phyloP scores from a whole-genome alignment of 2,329 filamentous ascomycete species.

The Penicillium sp. region DNA sequence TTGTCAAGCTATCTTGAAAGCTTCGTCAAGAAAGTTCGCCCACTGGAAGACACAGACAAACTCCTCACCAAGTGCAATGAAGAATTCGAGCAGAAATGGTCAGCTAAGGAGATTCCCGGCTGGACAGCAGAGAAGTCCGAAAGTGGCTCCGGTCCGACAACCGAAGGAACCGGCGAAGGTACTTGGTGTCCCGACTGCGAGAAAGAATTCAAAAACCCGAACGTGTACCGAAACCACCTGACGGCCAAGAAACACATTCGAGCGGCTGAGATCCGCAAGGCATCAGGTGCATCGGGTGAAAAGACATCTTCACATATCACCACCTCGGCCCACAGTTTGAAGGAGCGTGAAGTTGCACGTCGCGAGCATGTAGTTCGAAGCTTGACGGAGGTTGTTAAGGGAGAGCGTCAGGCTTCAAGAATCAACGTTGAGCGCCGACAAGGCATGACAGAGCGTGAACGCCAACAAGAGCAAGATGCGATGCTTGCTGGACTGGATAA shows the following conservation, averaged over 20 bases:
- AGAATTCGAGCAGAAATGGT: constrained; percentile 84
- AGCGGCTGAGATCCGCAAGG: constrained; percentile 67
- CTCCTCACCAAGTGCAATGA: constrained; percentile 74
- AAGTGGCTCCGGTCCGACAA: constrained; percentile 47
- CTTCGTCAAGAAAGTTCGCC: constrained; percentile 81
- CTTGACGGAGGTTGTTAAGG: constrained; percentile 78
- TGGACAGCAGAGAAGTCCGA: constrained; percentile 65
- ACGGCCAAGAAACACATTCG: constrained; percentile 91
- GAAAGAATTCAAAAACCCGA: constrained; percentile 93
- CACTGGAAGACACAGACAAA: constrained; percentile 81
- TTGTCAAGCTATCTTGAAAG: constrained; percentile 81
- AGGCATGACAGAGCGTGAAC: constrained; percentile 95
- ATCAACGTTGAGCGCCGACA: constrained; percentile 95
- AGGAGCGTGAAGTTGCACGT: constrained; percentile 87
- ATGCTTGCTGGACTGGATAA: constrained; percentile 65
- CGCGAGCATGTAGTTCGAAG: constrained; percentile 82
- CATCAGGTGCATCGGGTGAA: constrained; percentile 41
- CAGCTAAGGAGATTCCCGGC: constrained; percentile 73
- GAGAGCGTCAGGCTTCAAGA: constrained; percentile 82
- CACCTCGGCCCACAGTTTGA: constrained; percentile 57
- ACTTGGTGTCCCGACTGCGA: constrained; percentile 91
- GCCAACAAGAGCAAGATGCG: constrained; percentile 89
- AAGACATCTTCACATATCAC: constrained; percentile 24
- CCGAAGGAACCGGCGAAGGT: constrained; percentile 64
- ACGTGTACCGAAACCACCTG: constrained; percentile 88